phyloP scores from a whole-genome alignment of 1,284 basidiomycete genomes.

The Ceratobasidium sp. region DNA sequence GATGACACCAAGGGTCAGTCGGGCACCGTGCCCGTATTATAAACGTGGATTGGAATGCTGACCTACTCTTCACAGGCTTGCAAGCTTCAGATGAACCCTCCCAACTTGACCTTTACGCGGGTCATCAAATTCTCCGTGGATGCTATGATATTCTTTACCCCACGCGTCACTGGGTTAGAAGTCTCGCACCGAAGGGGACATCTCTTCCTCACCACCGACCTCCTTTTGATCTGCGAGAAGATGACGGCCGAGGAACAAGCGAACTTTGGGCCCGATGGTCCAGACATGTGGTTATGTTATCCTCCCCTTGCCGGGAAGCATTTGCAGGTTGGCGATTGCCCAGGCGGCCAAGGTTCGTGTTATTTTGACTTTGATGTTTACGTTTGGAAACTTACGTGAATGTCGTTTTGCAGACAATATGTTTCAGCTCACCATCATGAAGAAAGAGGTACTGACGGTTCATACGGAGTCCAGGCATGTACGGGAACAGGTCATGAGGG shows the following conservation, averaged over 20 bases:
- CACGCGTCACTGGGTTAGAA: slow-evolving; percentile 79
- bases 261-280: slow-evolving; percentile 60
- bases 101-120: slow-evolving; percentile 84
- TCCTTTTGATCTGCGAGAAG: slow-evolving; percentile 91
- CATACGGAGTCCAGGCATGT: slow-evolving; percentile 72
- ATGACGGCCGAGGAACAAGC: slow-evolving; percentile 76
- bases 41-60: slow-evolving; percentile 5
- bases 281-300: slow-evolving; percentile 95
- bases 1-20: slow-evolving; percentile 89
- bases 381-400: slow-evolving; percentile 44
- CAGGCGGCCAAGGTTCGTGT: slow-evolving; percentile 60
- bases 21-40: not conserved
- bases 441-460: slow-evolving; percentile 86
- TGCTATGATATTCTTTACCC: slow-evolving; percentile 82
- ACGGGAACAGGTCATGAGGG: slow-evolving; percentile 77
- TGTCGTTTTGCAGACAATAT: slow-evolving; percentile 67
- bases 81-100: slow-evolving; percentile 90
- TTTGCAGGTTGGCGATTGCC: slow-evolving; percentile 76
- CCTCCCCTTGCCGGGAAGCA: slow-evolving; percentile 97
- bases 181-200: slow-evolving; percentile 84
- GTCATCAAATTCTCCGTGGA: slow-evolving; percentile 82
- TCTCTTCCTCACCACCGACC: slow-evolving; percentile 91
- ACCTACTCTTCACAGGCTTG: slow-evolving; percentile 72
- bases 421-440: slow-evolving; percentile 86
- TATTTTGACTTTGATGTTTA: slow-evolving; percentile 1